These are phyloP conservation scores for Pleurotus citrinopileatus DNA, from an alignment of 768 basidiomycete genomes.

Conservation along the genomic window DNA sequence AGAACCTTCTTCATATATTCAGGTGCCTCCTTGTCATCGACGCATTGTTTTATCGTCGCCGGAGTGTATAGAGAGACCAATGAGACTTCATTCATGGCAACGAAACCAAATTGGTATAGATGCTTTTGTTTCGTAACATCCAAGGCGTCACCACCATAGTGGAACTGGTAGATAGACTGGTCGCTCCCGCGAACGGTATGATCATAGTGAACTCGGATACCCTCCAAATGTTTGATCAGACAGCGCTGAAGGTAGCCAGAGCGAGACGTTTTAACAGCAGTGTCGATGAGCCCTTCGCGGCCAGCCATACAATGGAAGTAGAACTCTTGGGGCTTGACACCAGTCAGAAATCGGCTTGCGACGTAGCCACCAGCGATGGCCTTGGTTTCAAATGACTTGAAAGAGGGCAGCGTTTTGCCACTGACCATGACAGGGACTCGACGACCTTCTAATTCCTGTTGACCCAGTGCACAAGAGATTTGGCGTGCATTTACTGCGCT, in stretches of 20 bases:
- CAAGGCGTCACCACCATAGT: constrained; percentile 94
- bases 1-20: constrained; percentile 88
- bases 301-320: constrained; percentile 99
- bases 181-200: constrained; percentile 97
- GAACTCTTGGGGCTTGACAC: constrained; percentile 97
- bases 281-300: constrained; percentile 97
- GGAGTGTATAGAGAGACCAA: constrained; percentile 74
- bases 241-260: constrained; percentile 98
- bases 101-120: constrained; percentile 90
- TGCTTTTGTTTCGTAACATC: constrained; percentile 98
- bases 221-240: constrained; percentile 97
- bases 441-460: constrained; percentile 97
- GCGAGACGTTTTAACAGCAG: constrained; percentile 97
- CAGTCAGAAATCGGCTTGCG: constrained; percentile 97
- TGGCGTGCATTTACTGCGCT: constrained; percentile 96
- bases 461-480: constrained; percentile 96
- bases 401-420: constrained; percentile 96
- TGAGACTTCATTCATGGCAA: constrained; percentile 80
- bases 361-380: constrained; percentile 98
- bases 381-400: constrained; percentile 96
- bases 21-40: constrained; percentile 67
- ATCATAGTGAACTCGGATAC: constrained; percentile 95
- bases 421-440: constrained; percentile 99
- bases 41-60: constrained; percentile 46
- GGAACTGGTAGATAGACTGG: constrained; percentile 90